Conservation (phyloP, 2,329 filamentous ascomycete genomes). For the Leptoxyphium fumago region DNA sequence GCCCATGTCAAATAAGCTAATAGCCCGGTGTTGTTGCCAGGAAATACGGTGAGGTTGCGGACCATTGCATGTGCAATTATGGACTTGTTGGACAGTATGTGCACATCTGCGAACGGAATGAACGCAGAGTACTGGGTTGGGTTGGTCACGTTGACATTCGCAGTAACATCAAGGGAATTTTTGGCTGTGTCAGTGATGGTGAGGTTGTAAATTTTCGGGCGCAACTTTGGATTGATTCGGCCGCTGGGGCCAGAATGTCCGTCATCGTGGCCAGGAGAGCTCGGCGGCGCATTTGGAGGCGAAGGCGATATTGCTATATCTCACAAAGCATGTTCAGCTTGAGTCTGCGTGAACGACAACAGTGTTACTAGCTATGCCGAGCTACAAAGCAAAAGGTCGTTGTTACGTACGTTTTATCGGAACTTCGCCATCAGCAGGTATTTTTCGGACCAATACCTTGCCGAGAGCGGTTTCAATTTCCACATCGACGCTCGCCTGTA, state of each 20-base stretch:
- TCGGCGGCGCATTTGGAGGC: constrained; percentile 6
- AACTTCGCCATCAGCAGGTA: constrained; percentile 72
- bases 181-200: constrained; percentile 57
- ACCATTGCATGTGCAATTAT: constrained; percentile 62
- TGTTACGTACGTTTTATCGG: constrained; percentile 78
- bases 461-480: constrained; percentile 65
- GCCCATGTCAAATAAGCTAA: constrained; percentile 59
- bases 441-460: constrained; percentile 61
- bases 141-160: constrained; percentile 72
- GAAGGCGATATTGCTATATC: constrained; percentile 18
- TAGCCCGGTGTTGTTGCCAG: constrained; percentile 59
- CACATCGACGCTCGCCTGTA: constrained; percentile 71
- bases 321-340: neutral
- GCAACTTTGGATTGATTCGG: constrained; percentile 17
- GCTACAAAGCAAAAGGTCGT: constrained; percentile 5
- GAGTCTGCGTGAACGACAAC: neutral
- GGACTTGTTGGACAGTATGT: constrained; percentile 58
- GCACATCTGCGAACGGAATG: constrained; percentile 67
- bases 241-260: constrained; percentile 16
- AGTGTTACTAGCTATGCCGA: constrained; percentile 4
- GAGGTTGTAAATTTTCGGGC: constrained; percentile 56
- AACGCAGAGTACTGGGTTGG: constrained; percentile 72
- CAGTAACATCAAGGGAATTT: constrained; percentile 55
- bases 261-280: constrained; percentile 3
- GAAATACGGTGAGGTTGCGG: constrained; percentile 45